Evolutionary conservation across 495 filamentous ascomycete species (phyloP).

Genomic region (Chaetomium cochliodes): DNA sequence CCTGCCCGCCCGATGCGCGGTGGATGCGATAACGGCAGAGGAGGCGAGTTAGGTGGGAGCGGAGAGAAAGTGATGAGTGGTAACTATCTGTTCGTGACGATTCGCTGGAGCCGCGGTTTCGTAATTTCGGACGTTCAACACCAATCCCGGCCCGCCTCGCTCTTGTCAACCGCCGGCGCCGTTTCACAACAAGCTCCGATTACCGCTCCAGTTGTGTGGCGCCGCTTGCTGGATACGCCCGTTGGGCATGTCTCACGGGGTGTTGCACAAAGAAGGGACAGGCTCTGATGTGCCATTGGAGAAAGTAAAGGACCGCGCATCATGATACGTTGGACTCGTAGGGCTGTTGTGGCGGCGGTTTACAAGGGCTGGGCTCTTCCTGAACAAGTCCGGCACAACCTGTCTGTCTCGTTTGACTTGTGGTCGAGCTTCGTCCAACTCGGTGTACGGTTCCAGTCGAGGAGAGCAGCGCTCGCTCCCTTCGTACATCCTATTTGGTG

Average conservation of each 20-base stretch:
- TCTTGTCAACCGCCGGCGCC: not conserved
- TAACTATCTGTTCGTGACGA: not conserved
- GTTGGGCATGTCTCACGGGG: not conserved
- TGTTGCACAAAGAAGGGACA: no score
- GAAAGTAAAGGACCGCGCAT: not conserved
- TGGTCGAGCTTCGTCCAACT: no score
- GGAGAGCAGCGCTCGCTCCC: no score
- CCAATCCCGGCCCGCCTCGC: not conserved
- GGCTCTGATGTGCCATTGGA: not conserved
- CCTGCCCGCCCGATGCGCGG: not conserved
- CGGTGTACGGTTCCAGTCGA: no score
- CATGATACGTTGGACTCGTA: not conserved
- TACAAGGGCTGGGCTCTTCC: not conserved
- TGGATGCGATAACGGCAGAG: not conserved
- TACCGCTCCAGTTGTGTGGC: not conserved
- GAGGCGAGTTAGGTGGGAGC: not conserved
- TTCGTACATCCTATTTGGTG: no score
- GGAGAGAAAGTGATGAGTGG: no score
- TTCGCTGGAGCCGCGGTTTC: not conserved
- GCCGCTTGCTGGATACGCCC: not conserved
- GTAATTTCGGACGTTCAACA: not conserved
- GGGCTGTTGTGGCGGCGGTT: not conserved
- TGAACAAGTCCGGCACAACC: not conserved
- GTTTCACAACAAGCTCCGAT: no score
- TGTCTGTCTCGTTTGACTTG: no score